phyloP scores from a whole-genome alignment of 345 rosid genomes.

The sweet orange (Citrus sinensis) region DVS_A1.0 CM039163.1:6909001-6909500 shows the following conservation, averaged over 20 bases:
- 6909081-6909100: slow-evolving; percentile 73
- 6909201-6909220: too few species aligned
- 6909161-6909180: slow-evolving; percentile 14
- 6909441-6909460: neutral
- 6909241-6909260: neutral
- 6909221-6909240: neutral
- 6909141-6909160: slow-evolving; percentile 35
- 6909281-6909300: slow-evolving; percentile 69
- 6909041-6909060: slow-evolving; percentile 37
- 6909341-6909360: slow-evolving; percentile 31
- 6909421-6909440: neutral
- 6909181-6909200: neutral
- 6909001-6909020: neutral
- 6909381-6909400: neutral
- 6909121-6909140: slow-evolving; percentile 50
- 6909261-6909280: slow-evolving; percentile 42
- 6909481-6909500: neutral
- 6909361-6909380: neutral
- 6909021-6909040: neutral
- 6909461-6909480: neutral
- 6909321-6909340: slow-evolving; percentile 72
- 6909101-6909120: slow-evolving; percentile 66
- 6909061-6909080: slow-evolving; percentile 62
- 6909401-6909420: neutral
- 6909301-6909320: slow-evolving; percentile 77